Percentiles rank a stretch among this genome's conserved stretches.
phyloP scores from a whole-genome alignment of 768 basidiomycete species.

The Lentinula detonsa region DNA sequence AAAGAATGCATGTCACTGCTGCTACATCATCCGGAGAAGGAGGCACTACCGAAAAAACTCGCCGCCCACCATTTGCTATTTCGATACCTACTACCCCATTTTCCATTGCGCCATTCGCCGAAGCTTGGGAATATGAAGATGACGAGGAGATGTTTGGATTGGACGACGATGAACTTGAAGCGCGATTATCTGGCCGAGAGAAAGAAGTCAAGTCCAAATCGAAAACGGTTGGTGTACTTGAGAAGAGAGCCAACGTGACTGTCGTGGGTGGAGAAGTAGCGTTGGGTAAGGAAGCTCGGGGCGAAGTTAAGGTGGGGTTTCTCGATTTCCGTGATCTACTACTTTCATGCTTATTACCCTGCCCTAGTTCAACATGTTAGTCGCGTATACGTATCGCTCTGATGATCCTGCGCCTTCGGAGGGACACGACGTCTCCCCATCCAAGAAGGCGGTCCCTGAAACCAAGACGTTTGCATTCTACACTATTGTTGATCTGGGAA shows the following conservation, averaged over 20 bases:
- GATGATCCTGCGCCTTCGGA: constrained; percentile 76
- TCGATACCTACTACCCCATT: constrained; percentile 76
- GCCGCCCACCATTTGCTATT: constrained; percentile 72
- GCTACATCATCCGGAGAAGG: constrained; percentile 26
- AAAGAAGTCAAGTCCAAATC: constrained; percentile 41
- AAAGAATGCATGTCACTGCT: constrained; percentile 52
- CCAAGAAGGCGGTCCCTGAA: constrained; percentile 44
- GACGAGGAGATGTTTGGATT: constrained; percentile 85
- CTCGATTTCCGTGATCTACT: background rate
- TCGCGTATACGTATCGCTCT: constrained; percentile 89
- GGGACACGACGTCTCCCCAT: constrained; percentile 42
- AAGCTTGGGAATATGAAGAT: constrained; percentile 98
- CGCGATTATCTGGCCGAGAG: constrained; percentile 31
- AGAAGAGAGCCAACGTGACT: constrained; percentile 86
- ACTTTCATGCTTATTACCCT: background rate
- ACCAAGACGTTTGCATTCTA: constrained; percentile 90
- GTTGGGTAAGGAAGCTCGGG: constrained; percentile 72
- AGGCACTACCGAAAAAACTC: constrained; percentile 44
- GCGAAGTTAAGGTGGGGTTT: constrained; percentile 66
- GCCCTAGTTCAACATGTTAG: constrained; percentile 86
- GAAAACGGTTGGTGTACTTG: constrained; percentile 75
- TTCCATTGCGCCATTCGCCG: constrained; percentile 84
- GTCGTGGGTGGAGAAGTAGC: constrained; percentile 86
- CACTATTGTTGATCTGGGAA: constrained; percentile 74
- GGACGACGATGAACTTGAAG: constrained; percentile 30